Percentiles rank a stretch among this genome's conserved stretches.
Conservation (phyloP, 2,329 filamentous ascomycete genomes). For the Thyridium curvatum region DNA sequence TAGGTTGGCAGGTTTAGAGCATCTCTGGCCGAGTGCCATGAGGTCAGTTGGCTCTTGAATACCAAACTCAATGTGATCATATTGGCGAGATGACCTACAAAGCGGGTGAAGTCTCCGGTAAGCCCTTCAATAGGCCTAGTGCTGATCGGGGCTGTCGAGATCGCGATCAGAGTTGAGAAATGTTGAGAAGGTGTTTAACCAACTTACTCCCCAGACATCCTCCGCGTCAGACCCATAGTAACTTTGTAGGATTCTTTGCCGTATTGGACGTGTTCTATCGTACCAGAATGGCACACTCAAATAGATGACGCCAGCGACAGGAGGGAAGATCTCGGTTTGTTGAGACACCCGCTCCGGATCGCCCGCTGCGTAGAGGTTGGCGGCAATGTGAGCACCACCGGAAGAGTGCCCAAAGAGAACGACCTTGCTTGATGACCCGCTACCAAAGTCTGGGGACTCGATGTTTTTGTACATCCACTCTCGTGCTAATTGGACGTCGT, state of each 20-base stretch:
- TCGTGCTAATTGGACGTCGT: conserved; percentile 8
- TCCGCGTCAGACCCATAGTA: conserved; percentile 8
- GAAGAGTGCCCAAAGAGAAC: conserved; percentile 11
- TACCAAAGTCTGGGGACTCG: conserved; percentile 4
- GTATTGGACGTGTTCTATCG: conserved; percentile 7
- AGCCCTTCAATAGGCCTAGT: conserved; percentile 7
- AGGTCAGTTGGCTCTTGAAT: not conserved
- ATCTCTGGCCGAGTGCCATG: conserved; percentile 2
- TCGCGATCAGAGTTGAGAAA: too few species aligned
- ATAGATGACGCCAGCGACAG: conserved; percentile 9
- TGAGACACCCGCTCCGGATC: conserved; percentile 2
- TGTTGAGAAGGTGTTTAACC: too few species aligned
- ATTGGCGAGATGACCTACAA: conserved; percentile 4
- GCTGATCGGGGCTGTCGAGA: conserved; percentile 3
- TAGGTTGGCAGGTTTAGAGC: conserved; percentile 5
- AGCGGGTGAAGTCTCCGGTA: conserved; percentile 7
- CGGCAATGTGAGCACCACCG: conserved; percentile 9
- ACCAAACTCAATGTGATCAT: too few species aligned
- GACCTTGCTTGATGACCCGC: conserved; percentile 6
- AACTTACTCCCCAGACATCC: conserved; percentile 6
- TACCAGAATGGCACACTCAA: conserved; percentile 10
- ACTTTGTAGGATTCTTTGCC: conserved; percentile 4
- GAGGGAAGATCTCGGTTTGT: conserved; percentile 6
- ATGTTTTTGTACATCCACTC: conserved; percentile 10
- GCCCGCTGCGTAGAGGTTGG: conserved; percentile 8